Evolutionary conservation across 2,329 filamentous ascomycete species (phyloP), one percentile per base, ranked within the genome.

Genomic region (Mollisia scopiformis): DNA sequence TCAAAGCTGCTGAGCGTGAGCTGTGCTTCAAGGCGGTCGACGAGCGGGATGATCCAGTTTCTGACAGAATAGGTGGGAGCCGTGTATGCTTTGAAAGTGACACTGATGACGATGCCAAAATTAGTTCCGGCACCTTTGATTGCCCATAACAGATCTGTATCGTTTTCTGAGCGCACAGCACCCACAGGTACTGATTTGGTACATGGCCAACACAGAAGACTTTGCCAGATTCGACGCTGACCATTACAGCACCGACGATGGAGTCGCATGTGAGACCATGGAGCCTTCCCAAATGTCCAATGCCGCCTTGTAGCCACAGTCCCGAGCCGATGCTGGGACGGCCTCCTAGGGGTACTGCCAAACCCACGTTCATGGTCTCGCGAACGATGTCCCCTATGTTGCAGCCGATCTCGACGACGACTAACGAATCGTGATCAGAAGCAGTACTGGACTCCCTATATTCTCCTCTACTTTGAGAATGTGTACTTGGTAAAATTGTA

Each of bases 281-380:
- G 8, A 67, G 37, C 55, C 67, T 63, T 35, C 60, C 51, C 11
- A 69, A 55, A 46, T 68, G 65, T 1, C 86, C 85, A 52, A 89
- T 85, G 55, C 86, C 86, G 41, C 87, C 87, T 75, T 89, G 85
- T 50, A 89, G 75, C 84, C 84, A 88, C 14, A 86, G 66, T 0
- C 87, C 87, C 0, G 84, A 80, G 2, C 87, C 86, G 27, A 89
- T 84, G 64, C 85, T 88, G 63, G 86, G 86, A 6, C 86, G 83
- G 27, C 84, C 70, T 2, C 86, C 87, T 2, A 89, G 70, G 0
- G 86, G 85, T 2, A 89, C 80, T 58, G 81, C 83, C 56, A 88
- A 0, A 2, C 80, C 82, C 0, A 64, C 75, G 1, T 59, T 72
- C 76, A 81, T 80, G 53, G 64, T 51, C 52, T 59, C 60, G 39